Evolutionary conservation across 2,329 filamentous ascomycete genomes (phyloP), one percentile per base, ranked within the genome.

Genomic region (Elsinoe ampelina): DNA sequence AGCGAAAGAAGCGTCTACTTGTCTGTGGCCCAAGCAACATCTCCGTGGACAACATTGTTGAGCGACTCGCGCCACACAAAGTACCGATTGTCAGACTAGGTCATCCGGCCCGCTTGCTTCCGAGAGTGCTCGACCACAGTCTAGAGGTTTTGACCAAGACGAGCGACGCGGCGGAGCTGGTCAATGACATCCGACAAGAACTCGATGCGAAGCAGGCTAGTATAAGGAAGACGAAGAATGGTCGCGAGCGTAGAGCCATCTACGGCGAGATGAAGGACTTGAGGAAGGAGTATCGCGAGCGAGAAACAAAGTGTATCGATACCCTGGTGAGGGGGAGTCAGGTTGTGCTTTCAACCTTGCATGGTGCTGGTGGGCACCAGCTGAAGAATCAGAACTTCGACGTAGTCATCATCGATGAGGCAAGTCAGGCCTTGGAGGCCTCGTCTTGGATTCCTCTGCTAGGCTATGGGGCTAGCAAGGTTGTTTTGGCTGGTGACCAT

Each of bases 11-110:
- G 55, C 82, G 90, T 1, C 77, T 97, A 10, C 78, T 97, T 1
- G 92, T 97, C n/a, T 97, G 93, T 65, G 93, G 92, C 0, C 93
- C 93, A 0, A 95, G 89, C 30, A 98, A 98, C 68, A 91, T 98
- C 63, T 93, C 89, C 0, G 93, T 98, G 1, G 93, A 98, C 78
- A 98, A 98, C 67, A 95, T 98, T 58, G 91, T 96, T 7, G 93
- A 98, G 72, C 84, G 93, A 6, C 80, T 97, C 1, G 83, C 90
- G 1, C 83, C 87, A 0, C 87, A 91, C 70, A 90, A 89, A 65
- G 78, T 96, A 1, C 86, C 89, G 0, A 89, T 97, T 64, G 80
- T 97, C 35, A 86, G 93, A 1, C 81, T 98, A 0, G 93, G 93
- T 1, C 93, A 98, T 70, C 93, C 93, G 0, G 93, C 93, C 1